Evolutionary conservation across 1,139 yeast species (phyloP).

Genomic region (Sporopachydermia cereana): DNA sequence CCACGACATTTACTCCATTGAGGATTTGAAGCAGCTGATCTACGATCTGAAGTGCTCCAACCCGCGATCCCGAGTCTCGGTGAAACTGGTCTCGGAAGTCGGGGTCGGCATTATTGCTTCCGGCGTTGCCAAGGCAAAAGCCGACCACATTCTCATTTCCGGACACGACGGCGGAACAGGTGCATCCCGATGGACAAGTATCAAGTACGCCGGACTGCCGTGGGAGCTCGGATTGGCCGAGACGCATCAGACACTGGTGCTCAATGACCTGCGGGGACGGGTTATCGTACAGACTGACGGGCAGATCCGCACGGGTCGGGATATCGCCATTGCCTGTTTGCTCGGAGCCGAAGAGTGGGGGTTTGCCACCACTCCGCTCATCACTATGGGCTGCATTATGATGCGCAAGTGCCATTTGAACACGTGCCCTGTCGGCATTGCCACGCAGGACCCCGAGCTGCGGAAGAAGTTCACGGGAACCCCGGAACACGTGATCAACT

Average conservation of each 20-base stretch:
- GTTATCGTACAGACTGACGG: constrained; percentile 96
- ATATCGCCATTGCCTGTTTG: constrained; percentile 89
- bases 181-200: constrained; percentile 96
- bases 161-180: constrained; percentile 99
- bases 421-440: constrained; percentile 97
- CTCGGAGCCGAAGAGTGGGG: constrained; percentile 99
- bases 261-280: constrained; percentile 91
- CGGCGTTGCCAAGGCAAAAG: constrained; percentile 98
- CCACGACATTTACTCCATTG: constrained; percentile 96
- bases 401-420: constrained; percentile 89
- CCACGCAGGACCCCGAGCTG: constrained; percentile 93
- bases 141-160: constrained; percentile 88
- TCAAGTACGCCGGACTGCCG: constrained; percentile 93
- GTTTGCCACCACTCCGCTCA: constrained; percentile 92
- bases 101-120: constrained; percentile 99
- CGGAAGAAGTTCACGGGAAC: constrained; percentile 91
- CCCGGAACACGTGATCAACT: constrained; percentile 96
- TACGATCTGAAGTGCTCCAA: constrained; percentile 94
- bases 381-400: constrained; percentile 95
- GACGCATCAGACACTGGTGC: constrained; percentile 92
- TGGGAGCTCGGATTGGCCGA: constrained; percentile 99
- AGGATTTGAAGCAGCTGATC: constrained; percentile 91
- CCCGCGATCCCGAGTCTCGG: constrained; percentile 95
- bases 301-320: constrained; percentile 91
- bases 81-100: constrained; percentile 91